Conservation (phyloP, 805 yeast genomes). For the Komagataella pseudopastoris region DNA sequence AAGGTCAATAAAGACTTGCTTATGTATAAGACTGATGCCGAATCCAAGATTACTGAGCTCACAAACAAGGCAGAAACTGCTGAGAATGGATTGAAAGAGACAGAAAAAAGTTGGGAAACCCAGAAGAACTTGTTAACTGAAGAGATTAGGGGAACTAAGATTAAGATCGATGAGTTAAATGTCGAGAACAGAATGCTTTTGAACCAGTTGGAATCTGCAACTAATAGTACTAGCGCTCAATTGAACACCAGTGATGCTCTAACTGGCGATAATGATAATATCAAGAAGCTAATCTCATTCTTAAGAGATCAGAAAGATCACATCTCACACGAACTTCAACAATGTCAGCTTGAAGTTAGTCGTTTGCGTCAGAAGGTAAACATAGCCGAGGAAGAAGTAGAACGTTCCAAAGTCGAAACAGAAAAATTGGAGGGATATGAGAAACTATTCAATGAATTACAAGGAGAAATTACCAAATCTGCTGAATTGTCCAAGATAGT, state of each 20-base stretch:
- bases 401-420: slow-evolving; percentile 35
- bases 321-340: background rate
- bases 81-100: slow-evolving; percentile 16
- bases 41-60: background rate
- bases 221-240: slow-evolving; percentile 4
- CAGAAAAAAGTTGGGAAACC: slow-evolving; percentile 30
- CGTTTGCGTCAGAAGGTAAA: slow-evolving; percentile 36
- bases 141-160: slow-evolving; percentile 29
- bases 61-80: slow-evolving; percentile 8
- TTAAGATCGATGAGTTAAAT: slow-evolving; percentile 39
- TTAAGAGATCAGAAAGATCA: slow-evolving; percentile 63
- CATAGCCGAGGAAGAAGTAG: slow-evolving; percentile 33
- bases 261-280: slow-evolving; percentile 15
- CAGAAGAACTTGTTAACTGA: slow-evolving; percentile 29
- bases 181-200: slow-evolving; percentile 58
- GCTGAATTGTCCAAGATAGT: slow-evolving; percentile 44
- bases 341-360: slow-evolving; percentile 47
- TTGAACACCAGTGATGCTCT: background rate
- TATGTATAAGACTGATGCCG: background rate
- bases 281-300: slow-evolving; percentile 42
- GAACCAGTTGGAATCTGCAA: slow-evolving; percentile 40
- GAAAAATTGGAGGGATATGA: slow-evolving; percentile 12
- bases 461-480: slow-evolving; percentile 30
- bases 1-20: background rate
- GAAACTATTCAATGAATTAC: slow-evolving; percentile 15